Conservation (phyloP, 2,329 filamentous ascomycete species). For the Thermoascus crustaceus region DNA sequence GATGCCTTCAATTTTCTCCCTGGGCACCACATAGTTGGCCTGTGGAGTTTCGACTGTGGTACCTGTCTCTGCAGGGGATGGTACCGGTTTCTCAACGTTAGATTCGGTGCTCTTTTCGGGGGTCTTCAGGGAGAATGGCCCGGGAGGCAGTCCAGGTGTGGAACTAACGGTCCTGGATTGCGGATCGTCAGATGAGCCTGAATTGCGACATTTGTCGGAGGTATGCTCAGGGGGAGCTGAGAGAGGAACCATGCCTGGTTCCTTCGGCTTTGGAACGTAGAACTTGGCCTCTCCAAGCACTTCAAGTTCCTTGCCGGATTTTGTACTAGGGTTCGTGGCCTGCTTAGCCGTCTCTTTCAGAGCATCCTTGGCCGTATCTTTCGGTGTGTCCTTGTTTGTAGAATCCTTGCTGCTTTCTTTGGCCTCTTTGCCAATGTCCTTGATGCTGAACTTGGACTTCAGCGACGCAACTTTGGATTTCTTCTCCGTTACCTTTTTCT, state of each 20-base stretch:
- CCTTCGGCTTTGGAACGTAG: constrained; percentile 11
- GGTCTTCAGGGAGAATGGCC: neutral
- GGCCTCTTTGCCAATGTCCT: constrained; percentile 19
- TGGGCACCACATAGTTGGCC: neutral
- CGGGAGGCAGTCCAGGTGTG: neutral
- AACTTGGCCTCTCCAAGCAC: constrained; percentile 9
- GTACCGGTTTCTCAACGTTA: too few species aligned
- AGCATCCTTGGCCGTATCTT: neutral
- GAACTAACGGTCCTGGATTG: neutral
- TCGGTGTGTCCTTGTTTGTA: neutral
- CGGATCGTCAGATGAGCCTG: neutral
- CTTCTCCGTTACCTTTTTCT: constrained; percentile 12
- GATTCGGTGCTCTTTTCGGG: neutral
- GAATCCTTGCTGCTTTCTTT: constrained; percentile 1
- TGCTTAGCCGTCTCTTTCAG: neutral
- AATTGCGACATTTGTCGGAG: neutral
- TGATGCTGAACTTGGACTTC: constrained; percentile 23
- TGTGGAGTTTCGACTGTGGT: neutral
- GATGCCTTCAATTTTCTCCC: constrained; percentile 7
- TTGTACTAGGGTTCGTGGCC: neutral
- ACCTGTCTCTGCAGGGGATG: neutral
- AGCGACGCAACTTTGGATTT: constrained; percentile 18
- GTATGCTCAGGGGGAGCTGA: constrained; percentile 11
- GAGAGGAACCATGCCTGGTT: constrained; percentile 5
- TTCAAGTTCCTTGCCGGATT: neutral